These are phyloP conservation scores for Pythium volutum DNA, from an alignment of 352 stramenopile genomes.

Conservation along the genomic window DNA sequence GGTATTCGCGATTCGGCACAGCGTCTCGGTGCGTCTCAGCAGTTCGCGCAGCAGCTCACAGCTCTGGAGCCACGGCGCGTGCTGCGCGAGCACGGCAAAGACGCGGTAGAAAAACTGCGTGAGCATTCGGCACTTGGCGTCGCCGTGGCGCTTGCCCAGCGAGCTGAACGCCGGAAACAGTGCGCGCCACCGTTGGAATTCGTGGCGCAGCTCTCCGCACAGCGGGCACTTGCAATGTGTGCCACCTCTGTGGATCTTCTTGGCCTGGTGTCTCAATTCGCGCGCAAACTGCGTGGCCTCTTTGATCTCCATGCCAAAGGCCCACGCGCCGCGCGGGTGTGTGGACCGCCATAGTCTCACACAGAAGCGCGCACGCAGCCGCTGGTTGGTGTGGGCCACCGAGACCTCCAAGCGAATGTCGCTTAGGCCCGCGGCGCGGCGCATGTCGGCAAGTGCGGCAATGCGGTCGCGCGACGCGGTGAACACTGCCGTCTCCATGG, in stretches of 20 bases:
- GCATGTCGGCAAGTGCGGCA: constrained; percentile 45
- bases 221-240: constrained; percentile 25
- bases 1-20: constrained; percentile 51
- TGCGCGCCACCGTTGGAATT: constrained; percentile 36
- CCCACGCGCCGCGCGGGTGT: constrained; percentile 20
- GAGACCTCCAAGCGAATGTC: constrained; percentile 46
- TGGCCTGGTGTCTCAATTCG: constrained; percentile 34
- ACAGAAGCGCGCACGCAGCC: constrained; percentile 48
- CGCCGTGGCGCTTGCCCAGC: constrained; percentile 45
- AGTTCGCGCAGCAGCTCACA: constrained; percentile 52
- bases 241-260: constrained; percentile 33
- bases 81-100: constrained; percentile 33
- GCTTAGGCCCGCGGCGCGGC: constrained; percentile 47
- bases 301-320: constrained; percentile 35
- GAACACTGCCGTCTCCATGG: not conserved
- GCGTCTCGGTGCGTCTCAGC: constrained; percentile 38
- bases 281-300: constrained; percentile 42
- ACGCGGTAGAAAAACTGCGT: constrained; percentile 45
- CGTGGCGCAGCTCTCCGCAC: constrained; percentile 40
- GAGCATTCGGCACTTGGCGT: constrained; percentile 48
- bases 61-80: constrained; percentile 44
- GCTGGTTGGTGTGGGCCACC: constrained; percentile 46
- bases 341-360: constrained; percentile 36
- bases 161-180: constrained; percentile 36
- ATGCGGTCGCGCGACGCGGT: constrained; percentile 23